phyloP scores from a whole-genome alignment of 331 rosid species.

The Phaseolus coccineus region DNA sequence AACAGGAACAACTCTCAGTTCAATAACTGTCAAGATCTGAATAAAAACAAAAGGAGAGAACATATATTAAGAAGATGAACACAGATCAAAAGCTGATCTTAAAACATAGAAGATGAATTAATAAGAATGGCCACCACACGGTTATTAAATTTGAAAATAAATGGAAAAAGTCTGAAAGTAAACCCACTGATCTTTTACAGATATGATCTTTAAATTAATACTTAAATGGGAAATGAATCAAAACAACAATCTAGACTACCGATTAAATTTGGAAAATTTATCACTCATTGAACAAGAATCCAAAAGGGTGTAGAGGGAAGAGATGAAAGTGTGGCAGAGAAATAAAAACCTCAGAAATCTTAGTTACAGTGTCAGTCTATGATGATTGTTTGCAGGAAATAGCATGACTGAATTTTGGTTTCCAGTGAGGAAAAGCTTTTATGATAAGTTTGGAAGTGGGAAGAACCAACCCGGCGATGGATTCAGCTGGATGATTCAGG shows the following conservation, averaged over 20 bases:
- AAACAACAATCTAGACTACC: conserved; percentile 9
- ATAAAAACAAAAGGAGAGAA: neutral
- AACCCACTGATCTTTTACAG: conserved; percentile 6
- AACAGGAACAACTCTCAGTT: conserved; percentile 28
- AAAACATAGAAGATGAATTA: neutral
- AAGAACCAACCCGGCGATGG: neutral
- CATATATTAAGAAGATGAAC: neutral
- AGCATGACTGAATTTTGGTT: neutral
- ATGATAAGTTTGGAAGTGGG: neutral
- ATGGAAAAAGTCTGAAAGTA: conserved; percentile 6
- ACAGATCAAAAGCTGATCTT: conserved; percentile 34
- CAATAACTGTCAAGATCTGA: conserved; percentile 19
- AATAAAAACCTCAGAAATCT: neutral
- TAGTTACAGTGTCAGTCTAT: neutral
- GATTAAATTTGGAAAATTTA: neutral
- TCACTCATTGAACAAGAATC: neutral
- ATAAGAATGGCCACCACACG: neutral
- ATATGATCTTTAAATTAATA: conserved; percentile 12
- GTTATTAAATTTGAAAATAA: conserved; percentile 4
- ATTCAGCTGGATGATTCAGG: conserved; percentile 32
- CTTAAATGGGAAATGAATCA: conserved; percentile 7
- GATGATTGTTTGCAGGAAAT: conserved; percentile 5
- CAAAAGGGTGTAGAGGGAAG: neutral
- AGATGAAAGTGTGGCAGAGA: neutral
- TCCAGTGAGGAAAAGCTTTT: neutral